Evolutionary conservation across 768 basidiomycete genomes (phyloP), one percentile per base, ranked within the genome.

Genomic region (Coprinopsis marcescibilis): DNA sequence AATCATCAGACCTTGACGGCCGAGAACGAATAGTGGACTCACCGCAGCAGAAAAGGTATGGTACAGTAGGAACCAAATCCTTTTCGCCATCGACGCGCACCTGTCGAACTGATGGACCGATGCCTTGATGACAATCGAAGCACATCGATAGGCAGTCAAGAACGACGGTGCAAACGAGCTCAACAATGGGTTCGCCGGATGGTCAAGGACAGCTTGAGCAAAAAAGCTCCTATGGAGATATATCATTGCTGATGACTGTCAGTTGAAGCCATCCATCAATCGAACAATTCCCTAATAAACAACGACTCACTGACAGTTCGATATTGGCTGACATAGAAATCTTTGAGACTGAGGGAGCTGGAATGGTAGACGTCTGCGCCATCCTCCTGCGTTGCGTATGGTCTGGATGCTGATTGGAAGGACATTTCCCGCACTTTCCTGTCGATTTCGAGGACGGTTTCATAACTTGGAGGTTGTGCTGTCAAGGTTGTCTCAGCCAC

Each of bases 151-250:
- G 2, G 76, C 75, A 10, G 77, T 75, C 48, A 80, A 56, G 57
- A 79, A 77, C 6, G 77, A 78, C 3, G 75, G 73, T 0, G 77
- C 75, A 49, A 75, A 80, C 0, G 75, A 72, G 48, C 76, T 77
- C 8, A 75, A 60, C 21, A 79, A 63, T 1, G 78, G 78, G 53
- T 78, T 78, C 11, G 65, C 57, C 1, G 77, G 76, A 51, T 72
- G 64, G 52, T 77, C 76, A 7, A 78, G 64, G 65, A 80, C 69
- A 4, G 77, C 75, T 53, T 80, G 75, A 2, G 77, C 76, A 44
- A 78, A 80, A 63, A 75, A 80, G 50, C 75, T 76, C 38, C 77
- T 60, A 51, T 80, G 77, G 1, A 80, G 61, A 54, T 77, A 77
- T 10, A 78, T 52, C 74, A 80, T 72, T 3, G 70, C 75, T 74